These are phyloP conservation scores for Trichoderma breve DNA, from an alignment of 2,329 filamentous ascomycete genomes.

Conservation along the genomic window DNA sequence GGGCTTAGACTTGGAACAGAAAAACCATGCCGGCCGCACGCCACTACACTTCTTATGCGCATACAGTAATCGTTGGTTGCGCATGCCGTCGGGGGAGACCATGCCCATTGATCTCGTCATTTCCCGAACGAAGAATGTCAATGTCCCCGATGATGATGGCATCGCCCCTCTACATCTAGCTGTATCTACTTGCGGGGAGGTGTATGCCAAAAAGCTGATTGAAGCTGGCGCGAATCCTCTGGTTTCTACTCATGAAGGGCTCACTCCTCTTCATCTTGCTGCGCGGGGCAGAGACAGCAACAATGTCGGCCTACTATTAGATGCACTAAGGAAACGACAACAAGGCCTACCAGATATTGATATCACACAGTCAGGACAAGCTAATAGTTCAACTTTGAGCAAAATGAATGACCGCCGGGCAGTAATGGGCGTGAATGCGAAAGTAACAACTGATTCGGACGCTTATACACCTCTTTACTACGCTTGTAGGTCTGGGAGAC, in stretches of 20 bases:
- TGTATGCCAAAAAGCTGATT: slow-evolving; percentile 31
- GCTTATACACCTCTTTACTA: slow-evolving; percentile 24
- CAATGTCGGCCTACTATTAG: slow-evolving; percentile 31
- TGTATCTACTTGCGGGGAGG: slow-evolving; percentile 23
- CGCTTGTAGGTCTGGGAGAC: slow-evolving; percentile 24
- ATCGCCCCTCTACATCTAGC: slow-evolving; percentile 29
- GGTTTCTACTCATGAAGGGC: slow-evolving; percentile 32
- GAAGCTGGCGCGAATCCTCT: slow-evolving; percentile 36
- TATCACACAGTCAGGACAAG: not conserved
- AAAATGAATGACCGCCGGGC: not conserved
- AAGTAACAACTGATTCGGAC: not conserved
- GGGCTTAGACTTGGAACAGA: slow-evolving; percentile 21
- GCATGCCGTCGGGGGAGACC: not conserved
- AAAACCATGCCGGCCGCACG: slow-evolving; percentile 25
- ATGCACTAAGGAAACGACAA: not conserved
- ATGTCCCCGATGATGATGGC: slow-evolving; percentile 20
- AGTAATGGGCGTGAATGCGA: not conserved
- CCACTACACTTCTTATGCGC: slow-evolving; percentile 27
- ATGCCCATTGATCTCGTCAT: slow-evolving; percentile 24
- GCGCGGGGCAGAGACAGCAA: slow-evolving; percentile 33
- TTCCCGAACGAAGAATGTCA: slow-evolving; percentile 18
- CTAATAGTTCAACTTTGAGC: not conserved
- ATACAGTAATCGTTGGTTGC: not conserved
- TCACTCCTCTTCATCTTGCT: slow-evolving; percentile 41
- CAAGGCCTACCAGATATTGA: not conserved